Percentiles rank a stretch among this genome's conserved stretches.
phyloP scores from a whole-genome alignment of 371 early-diverging fungal genomes.

The Mortierella sp. region DNA sequence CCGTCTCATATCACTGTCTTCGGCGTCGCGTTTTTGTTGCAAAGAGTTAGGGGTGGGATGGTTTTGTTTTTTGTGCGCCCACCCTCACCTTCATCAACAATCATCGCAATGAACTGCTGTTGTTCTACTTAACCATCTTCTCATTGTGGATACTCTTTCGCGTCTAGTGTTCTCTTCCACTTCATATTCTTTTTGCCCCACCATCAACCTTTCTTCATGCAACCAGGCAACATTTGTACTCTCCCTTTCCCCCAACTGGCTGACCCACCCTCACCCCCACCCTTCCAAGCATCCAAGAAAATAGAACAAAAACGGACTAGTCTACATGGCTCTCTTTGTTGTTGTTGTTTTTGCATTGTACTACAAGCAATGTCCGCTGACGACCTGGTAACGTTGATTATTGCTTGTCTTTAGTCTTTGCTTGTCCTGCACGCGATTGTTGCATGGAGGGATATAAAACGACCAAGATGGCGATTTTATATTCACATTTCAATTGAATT shows the following conservation, averaged over 20 bases:
- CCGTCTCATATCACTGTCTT: too few species aligned
- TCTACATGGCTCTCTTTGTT: background rate
- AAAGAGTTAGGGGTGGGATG: too few species aligned
- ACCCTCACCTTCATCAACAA: background rate
- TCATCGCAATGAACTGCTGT: background rate
- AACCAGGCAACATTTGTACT: background rate
- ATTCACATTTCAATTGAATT: too few species aligned
- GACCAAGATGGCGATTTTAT: background rate
- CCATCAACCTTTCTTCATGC: background rate
- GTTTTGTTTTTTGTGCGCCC: background rate
- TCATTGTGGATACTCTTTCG: background rate
- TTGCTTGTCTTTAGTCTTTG: too few species aligned
- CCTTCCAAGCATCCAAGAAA: too few species aligned
- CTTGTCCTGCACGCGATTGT: constrained; percentile 2
- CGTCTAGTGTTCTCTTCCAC: background rate
- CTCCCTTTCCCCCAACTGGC: too few species aligned
- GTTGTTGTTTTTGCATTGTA: background rate
- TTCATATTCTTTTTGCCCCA: background rate
- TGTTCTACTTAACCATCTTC: background rate
- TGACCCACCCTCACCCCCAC: too few species aligned
- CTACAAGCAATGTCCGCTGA: constrained; percentile 1
- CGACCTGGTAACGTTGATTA: background rate
- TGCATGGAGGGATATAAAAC: background rate
- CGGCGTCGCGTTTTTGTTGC: too few species aligned
- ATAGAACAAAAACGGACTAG: too few species aligned